A percentile compares a stretch with the other conserved stretches of the same genome.
Evolutionary conservation across 2,329 filamentous ascomycete species (phyloP).

Genomic region (Beauveria sp.): DNA sequence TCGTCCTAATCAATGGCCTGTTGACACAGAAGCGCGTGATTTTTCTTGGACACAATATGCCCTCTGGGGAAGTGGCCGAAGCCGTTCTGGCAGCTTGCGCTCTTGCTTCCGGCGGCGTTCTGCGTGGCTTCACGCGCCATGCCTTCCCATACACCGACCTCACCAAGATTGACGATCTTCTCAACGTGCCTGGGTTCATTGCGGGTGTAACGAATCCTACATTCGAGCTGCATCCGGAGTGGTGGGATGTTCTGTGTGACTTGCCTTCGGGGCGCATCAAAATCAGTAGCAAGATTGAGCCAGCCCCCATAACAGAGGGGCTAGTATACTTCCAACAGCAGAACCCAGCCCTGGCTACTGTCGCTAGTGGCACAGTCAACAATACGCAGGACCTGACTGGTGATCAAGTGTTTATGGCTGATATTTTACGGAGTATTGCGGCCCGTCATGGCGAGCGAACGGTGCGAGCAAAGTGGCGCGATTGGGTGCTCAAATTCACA

Average conservation of each 20-base stretch:
- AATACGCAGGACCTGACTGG: constrained; percentile 64
- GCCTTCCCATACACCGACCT: constrained; percentile 97
- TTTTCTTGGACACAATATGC: constrained; percentile 90
- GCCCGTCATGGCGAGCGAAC: constrained; percentile 84
- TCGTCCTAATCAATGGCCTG: constrained; percentile 88
- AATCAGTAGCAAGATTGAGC: constrained; percentile 83
- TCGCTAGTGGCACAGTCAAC: constrained; percentile 35
- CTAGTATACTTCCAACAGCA: constrained; percentile 82
- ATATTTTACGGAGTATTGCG: constrained; percentile 74
- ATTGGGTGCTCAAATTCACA: constrained; percentile 91
- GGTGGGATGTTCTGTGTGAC: constrained; percentile 97
- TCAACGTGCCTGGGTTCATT: constrained; percentile 95
- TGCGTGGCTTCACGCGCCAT: constrained; percentile 89
- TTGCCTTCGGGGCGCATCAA: constrained; percentile 87
- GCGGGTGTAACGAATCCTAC: constrained; percentile 96
- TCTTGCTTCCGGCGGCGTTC: constrained; percentile 81
- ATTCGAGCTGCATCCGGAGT: constrained; percentile 89
- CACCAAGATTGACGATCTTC: constrained; percentile 91
- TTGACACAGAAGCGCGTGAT: constrained; percentile 95
- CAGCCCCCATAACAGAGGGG: constrained; percentile 74
- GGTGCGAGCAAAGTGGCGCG: constrained; percentile 85
- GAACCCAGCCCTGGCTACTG: constrained; percentile 48
- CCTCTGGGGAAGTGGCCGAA: constrained; percentile 92
- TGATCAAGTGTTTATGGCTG: constrained; percentile 81
- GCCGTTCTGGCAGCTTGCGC: constrained; percentile 97